Conservation (phyloP, 2,329 filamentous ascomycete genomes). For the Sclerotinia sclerotiorum region DNA sequence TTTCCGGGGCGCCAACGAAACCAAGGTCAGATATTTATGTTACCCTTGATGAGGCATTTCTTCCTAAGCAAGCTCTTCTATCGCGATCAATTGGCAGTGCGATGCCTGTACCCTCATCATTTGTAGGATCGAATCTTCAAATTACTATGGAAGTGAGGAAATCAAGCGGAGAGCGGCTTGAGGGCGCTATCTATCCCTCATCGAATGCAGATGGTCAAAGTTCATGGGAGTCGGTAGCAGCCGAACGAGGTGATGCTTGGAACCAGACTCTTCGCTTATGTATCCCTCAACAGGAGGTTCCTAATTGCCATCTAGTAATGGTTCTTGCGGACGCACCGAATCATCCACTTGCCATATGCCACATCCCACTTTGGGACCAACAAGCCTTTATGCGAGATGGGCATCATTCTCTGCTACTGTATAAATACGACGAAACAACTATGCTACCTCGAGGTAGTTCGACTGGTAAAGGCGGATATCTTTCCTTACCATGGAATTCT, state of each 20-base stretch:
- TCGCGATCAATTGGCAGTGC: conserved; percentile 71
- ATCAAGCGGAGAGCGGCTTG: conserved; percentile 74
- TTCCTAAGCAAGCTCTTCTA: conserved; percentile 73
- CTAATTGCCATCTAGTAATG: conserved; percentile 82
- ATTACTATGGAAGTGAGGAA: conserved; percentile 86
- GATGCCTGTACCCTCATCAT: conserved; percentile 61
- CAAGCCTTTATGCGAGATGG: conserved; percentile 89
- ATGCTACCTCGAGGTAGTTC: conserved; percentile 62
- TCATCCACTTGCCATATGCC: conserved; percentile 85
- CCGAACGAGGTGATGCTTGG: conserved; percentile 80
- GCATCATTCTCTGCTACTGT: conserved; percentile 74
- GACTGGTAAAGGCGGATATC: conserved; percentile 78
- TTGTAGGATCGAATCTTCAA: conserved; percentile 74
- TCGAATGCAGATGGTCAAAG: conserved; percentile 78
- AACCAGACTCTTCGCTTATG: conserved; percentile 82
- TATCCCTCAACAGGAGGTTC: conserved; percentile 76
- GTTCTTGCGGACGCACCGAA: conserved; percentile 83
- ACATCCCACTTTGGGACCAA: conserved; percentile 91
- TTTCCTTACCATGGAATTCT: conserved; percentile 77
- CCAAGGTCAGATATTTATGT: conserved; percentile 93
- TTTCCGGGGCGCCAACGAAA: conserved; percentile 86
- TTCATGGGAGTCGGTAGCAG: conserved; percentile 82
- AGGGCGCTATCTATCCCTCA: conserved; percentile 82
- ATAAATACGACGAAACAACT: conserved; percentile 90
- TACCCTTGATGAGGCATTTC: conserved; percentile 74